Conservation (phyloP, 2,329 filamentous ascomycete species). For the Fusarium tupiense region DNA sequence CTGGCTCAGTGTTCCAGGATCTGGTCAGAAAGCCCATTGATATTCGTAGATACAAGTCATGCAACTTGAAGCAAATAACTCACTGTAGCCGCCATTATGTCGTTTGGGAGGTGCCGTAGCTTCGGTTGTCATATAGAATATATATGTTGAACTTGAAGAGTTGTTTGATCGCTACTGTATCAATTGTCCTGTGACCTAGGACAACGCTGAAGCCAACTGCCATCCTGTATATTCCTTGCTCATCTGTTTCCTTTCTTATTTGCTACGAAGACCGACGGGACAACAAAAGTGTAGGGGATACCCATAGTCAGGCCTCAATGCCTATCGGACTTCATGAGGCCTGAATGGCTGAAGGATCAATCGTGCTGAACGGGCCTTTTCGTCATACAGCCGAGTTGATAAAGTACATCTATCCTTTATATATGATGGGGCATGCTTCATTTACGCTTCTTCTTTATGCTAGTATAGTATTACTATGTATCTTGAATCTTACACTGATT, state of each 20-base stretch:
- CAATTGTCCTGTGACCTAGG: not conserved
- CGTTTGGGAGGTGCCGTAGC: no score
- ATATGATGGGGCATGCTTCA: fast-evolving
- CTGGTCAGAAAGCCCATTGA: no score
- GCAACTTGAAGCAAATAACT: not conserved
- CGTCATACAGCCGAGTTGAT: not conserved
- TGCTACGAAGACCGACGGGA: no score
- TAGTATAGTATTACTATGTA: not conserved
- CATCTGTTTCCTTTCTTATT: fast-evolving
- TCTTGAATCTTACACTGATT: not conserved
- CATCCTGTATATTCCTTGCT: not conserved
- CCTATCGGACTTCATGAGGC: not conserved
- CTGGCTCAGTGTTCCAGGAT: not conserved
- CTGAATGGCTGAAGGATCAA: not conserved
- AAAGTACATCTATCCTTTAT: no score
- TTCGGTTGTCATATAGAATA: not conserved
- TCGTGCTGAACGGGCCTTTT: not conserved
- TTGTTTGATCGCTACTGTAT: not conserved
- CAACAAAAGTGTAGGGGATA: no score
- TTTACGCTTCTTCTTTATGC: no score
- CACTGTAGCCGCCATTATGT: no score
- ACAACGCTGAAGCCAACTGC: not conserved
- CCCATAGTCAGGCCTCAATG: fast-evolving
- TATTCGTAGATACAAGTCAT: not conserved
- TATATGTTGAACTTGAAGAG: no score